These are phyloP conservation scores for Suillus hirtellus DNA, from an alignment of 768 basidiomycete genomes.

Conservation along the genomic window DNA sequence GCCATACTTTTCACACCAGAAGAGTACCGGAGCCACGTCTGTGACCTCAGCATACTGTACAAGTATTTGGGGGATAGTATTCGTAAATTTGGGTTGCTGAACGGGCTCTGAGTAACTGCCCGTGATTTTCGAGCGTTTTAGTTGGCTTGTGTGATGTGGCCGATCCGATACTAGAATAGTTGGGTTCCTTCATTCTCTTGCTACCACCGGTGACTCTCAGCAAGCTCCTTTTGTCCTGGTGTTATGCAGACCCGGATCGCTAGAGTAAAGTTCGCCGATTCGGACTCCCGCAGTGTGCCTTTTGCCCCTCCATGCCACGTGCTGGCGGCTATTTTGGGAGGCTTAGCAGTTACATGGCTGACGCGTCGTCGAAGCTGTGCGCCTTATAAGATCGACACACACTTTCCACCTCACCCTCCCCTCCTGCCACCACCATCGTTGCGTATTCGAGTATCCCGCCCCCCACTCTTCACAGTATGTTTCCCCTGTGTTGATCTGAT, in stretches of 20 bases:
- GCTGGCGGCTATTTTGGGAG: slow-evolving; percentile 3
- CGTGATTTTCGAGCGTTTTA: too few relatives aligned
- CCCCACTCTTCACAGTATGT: slow-evolving; percentile 6
- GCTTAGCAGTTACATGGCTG: slow-evolving; percentile 21
- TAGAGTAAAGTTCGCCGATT: neutral
- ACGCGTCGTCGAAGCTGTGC: slow-evolving; percentile 35
- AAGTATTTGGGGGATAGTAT: too few relatives aligned
- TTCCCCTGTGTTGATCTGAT: neutral
- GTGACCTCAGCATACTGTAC: too few relatives aligned
- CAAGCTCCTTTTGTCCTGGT: neutral
- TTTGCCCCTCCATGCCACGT: neutral
- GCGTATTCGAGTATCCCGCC: neutral
- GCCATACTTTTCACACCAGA: too few relatives aligned
- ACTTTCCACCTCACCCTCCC: neutral
- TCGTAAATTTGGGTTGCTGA: too few relatives aligned
- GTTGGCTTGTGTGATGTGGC: too few relatives aligned
- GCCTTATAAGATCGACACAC: slow-evolving; percentile 24
- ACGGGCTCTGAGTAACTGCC: too few relatives aligned
- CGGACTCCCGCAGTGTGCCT: neutral
- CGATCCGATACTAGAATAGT: neutral
- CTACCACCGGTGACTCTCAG: neutral
- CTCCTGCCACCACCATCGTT: slow-evolving; percentile 4
- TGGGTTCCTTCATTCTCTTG: neutral
- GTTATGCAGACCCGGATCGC: neutral
- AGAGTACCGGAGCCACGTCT: too few relatives aligned